Evolutionary conservation across 2,329 filamentous ascomycete species (phyloP).

Genomic region (Pleomassaria siparia): DNA sequence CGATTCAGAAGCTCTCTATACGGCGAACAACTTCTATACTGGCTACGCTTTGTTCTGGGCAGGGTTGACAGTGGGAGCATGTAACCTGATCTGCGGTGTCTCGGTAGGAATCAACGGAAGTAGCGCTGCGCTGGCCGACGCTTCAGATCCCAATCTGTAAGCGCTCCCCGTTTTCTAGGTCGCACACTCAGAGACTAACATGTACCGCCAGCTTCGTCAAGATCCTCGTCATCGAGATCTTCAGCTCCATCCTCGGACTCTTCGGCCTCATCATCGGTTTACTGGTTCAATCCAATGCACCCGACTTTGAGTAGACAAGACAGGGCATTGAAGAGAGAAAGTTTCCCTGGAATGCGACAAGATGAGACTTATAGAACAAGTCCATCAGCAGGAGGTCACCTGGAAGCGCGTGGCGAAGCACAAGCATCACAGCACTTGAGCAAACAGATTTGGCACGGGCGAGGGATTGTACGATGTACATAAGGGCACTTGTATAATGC

Average conservation of each 20-base stretch:
- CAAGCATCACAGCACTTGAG: conserved; percentile 15
- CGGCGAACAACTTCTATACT: conserved; percentile 83
- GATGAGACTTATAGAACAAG: conserved; percentile 1
- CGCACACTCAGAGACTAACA: background rate
- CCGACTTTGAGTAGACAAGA: conserved; percentile 61
- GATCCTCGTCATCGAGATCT: conserved; percentile 98
- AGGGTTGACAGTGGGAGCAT: conserved; percentile 89
- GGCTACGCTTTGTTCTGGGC: conserved; percentile 96
- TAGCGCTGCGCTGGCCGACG: conserved; percentile 93
- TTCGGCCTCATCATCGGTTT: conserved; percentile 96
- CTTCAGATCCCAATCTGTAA: conserved; percentile 85
- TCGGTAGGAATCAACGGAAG: conserved; percentile 98
- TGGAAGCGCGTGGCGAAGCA: conserved; percentile 12
- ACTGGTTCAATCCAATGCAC: conserved; percentile 80
- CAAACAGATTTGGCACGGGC: conserved; percentile 10
- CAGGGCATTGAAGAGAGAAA: background rate
- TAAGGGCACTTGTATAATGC: conserved; percentile 40
- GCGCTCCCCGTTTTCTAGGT: conserved; percentile 42
- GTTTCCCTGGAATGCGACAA: background rate
- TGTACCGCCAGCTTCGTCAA: conserved; percentile 77
- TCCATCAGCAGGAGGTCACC: background rate
- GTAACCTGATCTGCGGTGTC: conserved; percentile 94
- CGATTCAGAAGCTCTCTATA: conserved; percentile 67
- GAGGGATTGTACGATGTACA: conserved; percentile 37
- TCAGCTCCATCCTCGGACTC: conserved; percentile 93